Percentiles rank a stretch among this genome's conserved stretches.
Evolutionary conservation across 345 rosid species (phyloP).

Genomic region (Heritiera fomes): DNA sequence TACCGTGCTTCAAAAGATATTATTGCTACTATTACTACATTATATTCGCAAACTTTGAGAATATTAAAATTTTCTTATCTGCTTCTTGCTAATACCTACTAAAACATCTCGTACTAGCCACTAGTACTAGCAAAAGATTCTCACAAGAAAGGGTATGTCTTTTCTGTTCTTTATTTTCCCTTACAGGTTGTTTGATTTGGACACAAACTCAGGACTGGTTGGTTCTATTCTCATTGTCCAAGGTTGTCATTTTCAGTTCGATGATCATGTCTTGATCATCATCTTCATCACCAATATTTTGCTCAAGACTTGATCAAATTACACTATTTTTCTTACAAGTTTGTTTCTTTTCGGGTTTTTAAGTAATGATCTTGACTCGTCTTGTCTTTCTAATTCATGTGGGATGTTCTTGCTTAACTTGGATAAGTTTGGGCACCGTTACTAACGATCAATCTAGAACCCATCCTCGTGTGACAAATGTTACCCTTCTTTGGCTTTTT

Average conservation of each 20-base stretch:
- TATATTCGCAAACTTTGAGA: neutral
- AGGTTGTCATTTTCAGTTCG: neutral
- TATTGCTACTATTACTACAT: neutral
- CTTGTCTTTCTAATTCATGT: neutral
- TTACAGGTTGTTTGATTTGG: constrained; percentile 4
- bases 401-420: neutral
- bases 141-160: neutral
- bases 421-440: neutral
- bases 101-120: neutral
- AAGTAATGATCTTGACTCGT: constrained; percentile 2
- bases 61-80: neutral
- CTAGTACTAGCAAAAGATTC: neutral
- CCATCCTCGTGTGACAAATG: neutral
- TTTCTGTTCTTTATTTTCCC: neutral
- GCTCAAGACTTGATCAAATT: neutral
- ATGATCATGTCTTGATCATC: neutral
- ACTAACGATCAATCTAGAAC: neutral
- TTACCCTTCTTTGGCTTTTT: too few relatives aligned
- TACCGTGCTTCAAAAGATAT: constrained; percentile 25
- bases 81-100: neutral
- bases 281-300: constrained; percentile 8
- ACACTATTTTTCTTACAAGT: too few relatives aligned
- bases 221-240: constrained; percentile 5
- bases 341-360: neutral
- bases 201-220: constrained; percentile 16